phyloP scores from a whole-genome alignment of 2,329 filamentous ascomycete genomes.

The Huntiella savannae region DNA sequence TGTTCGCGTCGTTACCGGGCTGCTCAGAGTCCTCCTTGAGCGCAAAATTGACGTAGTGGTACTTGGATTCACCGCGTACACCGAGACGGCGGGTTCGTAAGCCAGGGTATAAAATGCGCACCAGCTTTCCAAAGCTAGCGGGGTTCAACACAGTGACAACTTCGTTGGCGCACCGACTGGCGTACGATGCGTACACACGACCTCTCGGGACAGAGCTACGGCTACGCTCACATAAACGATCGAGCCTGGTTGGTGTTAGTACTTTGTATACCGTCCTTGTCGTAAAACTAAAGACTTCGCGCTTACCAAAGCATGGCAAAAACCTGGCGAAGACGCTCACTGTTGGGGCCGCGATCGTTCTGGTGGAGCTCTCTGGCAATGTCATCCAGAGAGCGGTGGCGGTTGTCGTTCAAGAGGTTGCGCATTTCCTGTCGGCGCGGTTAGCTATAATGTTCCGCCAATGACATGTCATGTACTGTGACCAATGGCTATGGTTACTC shows the following conservation, averaged over 20 bases:
- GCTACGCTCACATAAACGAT: slow-evolving; percentile 50
- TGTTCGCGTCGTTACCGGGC: slow-evolving; percentile 2
- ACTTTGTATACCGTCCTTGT: slow-evolving; percentile 8
- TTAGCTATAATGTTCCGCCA: background rate
- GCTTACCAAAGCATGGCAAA: slow-evolving; percentile 77
- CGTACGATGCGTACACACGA: slow-evolving; percentile 88
- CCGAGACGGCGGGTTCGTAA: slow-evolving; percentile 83
- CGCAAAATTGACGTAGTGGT: slow-evolving; percentile 67
- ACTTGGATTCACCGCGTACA: slow-evolving; percentile 92
- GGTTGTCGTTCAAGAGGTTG: slow-evolving; percentile 52
- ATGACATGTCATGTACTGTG: background rate
- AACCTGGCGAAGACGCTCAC: slow-evolving; percentile 65
- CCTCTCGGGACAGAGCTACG: slow-evolving; percentile 81
- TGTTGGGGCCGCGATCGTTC: slow-evolving; percentile 62
- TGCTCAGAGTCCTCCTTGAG: slow-evolving; percentile 30
- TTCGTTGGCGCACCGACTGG: slow-evolving; percentile 77
- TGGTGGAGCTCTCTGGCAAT: slow-evolving; percentile 59
- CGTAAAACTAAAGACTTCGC: background rate
- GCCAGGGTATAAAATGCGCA: slow-evolving; percentile 86
- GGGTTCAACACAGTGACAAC: slow-evolving; percentile 90
- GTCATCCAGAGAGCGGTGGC: slow-evolving; percentile 46
- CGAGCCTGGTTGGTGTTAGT: slow-evolving; percentile 37
- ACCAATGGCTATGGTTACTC: background rate
- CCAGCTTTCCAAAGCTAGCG: slow-evolving; percentile 92
- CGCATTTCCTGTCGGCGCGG: slow-evolving; percentile 38